Base-by-base conservation (phyloP, 495 filamentous ascomycete genomes). In the Tuber indicum region DNA sequence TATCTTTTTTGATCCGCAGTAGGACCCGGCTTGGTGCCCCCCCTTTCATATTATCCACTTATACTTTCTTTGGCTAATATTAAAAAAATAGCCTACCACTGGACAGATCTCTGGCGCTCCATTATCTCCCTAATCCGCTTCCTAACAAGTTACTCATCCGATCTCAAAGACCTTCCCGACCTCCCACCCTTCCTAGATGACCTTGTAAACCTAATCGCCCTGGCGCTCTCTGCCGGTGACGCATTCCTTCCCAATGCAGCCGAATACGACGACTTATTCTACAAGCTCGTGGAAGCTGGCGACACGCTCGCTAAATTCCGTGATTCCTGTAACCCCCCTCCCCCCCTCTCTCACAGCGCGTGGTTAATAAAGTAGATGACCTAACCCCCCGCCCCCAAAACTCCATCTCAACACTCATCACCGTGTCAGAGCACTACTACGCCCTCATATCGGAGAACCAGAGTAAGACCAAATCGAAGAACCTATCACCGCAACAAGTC, bases 251-350 rank as follows among this genome's bases (percentile, higher is more conserved):
- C 96, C 0, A 93, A 91, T 75, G 90, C 94, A 36, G 87, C 92
- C 52, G 91, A 92, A 36, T 98, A 98, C 84, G 96, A 99, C 81
- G 96, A 98, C 82, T 87, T 99, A 17, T 97, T 99, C 85, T 99
- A 99, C 87, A 99, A 99, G 85, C 88, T 99, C 21, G 93, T 98
- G 71, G 96, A 99, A 84, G 92, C 90, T 23, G 94, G 94, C 4
- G 93, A 97, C 71, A 88, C 93, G 47, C 87, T 99, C 52, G 85
- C 88, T 41, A 94, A 93, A 84, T 97, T 98, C 85, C 89, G 93
- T 36, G 91, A 92, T 79, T 90, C 88, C 3, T 98, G 94, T 84
- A 82, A 43, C 47, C 72, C 70, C 74, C 49, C 32, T 47, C 19
- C 32, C 71, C 42, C 45, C 10, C 52, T 52, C 26, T 58, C 26